These are phyloP conservation scores for Boletales sp. DNA, from an alignment of 768 basidiomycete genomes.

Conservation along the genomic window DNA sequence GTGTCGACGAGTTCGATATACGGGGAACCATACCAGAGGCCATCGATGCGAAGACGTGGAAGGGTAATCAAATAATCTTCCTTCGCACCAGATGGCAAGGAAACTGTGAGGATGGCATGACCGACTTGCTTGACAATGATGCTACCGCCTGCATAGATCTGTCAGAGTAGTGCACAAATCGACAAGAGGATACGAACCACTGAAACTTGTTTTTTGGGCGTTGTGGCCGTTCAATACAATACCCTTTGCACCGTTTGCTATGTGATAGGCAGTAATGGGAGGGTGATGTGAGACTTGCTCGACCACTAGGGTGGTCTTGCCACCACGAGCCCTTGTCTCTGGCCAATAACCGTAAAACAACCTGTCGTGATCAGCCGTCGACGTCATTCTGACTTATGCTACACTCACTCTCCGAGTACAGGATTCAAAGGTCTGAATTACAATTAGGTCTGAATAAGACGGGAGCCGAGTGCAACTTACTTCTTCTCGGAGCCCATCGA, in stretches of 20 bases:
- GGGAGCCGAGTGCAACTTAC: conserved; percentile 37
- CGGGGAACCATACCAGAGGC: conserved; percentile 86
- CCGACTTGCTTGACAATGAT: conserved; percentile 94
- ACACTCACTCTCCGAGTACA: conserved; percentile 82
- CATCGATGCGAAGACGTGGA: conserved; percentile 89
- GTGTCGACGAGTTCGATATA: conserved; percentile 89
- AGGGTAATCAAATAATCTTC: conserved; percentile 89
- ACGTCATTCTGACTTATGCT: not conserved
- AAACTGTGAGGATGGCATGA: conserved; percentile 79
- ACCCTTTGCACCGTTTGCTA: conserved; percentile 77
- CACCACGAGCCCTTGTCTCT: conserved; percentile 57
- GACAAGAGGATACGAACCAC: conserved; percentile 40
- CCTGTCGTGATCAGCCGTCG: conserved; percentile 33
- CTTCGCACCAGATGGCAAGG: conserved; percentile 48
- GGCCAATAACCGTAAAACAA: conserved; percentile 92
- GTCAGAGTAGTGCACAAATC: conserved; percentile 1
- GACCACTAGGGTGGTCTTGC: conserved; percentile 79
- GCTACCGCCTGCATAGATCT: conserved; percentile 46
- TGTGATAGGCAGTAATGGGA: conserved; percentile 82
- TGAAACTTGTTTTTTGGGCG: conserved; percentile 95
- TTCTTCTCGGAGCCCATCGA: conserved; percentile 98
- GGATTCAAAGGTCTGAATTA: conserved; percentile 83
- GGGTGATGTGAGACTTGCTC: conserved; percentile 98
- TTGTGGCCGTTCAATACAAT: conserved; percentile 80
- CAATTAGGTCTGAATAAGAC: conserved; percentile 8